A percentile compares a stretch with the other conserved stretches of the same genome.
phyloP scores from a whole-genome alignment of 2,329 filamentous ascomycete genomes.

The Diaporthe vaccinii region DNA sequence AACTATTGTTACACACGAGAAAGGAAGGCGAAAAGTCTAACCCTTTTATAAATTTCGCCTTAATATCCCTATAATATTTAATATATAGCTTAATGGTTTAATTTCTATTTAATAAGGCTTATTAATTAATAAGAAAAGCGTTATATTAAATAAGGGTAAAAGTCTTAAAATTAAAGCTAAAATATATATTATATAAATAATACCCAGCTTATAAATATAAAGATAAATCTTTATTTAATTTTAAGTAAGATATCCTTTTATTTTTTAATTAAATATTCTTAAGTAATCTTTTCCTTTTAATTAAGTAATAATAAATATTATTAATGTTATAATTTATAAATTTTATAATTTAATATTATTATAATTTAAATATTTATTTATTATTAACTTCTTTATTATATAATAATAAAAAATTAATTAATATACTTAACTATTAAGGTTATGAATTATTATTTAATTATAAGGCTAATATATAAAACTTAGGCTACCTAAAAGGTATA shows the following conservation, averaged over 20 bases:
- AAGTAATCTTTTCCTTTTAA: background rate
- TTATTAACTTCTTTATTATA: background rate
- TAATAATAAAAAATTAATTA: background rate
- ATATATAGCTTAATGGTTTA: background rate
- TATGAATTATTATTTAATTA: background rate
- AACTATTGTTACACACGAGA: background rate
- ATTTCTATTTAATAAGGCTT: background rate
- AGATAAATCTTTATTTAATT: background rate
- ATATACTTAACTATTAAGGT: background rate
- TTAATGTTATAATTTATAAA: background rate
- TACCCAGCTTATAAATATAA: background rate
- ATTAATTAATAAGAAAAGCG: background rate
- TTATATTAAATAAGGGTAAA: background rate
- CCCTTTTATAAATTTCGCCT: background rate
- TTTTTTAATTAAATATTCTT: background rate
- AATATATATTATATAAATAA: background rate
- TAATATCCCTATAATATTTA: background rate
- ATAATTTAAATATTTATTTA: background rate
- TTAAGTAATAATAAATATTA: background rate
- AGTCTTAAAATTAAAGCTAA: background rate
- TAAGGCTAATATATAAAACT: too few relatives aligned
- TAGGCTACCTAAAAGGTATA: too few relatives aligned
- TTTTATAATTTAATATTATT: background rate
- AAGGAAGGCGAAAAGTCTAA: background rate
- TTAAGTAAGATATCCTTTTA: background rate